Evolutionary conservation across 2,329 filamentous ascomycete species (phyloP).

Genomic region (Xylariaceae sp.): DNA sequence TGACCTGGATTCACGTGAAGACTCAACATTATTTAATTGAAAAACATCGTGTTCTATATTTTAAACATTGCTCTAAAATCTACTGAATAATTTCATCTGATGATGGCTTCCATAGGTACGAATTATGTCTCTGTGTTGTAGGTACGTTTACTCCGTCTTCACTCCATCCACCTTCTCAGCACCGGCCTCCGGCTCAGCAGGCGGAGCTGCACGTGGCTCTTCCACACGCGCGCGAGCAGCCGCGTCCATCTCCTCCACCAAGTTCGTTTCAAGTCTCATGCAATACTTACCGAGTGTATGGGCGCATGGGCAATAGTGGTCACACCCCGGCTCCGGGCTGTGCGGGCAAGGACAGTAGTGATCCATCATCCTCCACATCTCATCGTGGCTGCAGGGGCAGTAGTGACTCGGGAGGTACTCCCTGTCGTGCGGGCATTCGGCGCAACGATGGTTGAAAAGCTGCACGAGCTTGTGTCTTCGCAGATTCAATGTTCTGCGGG

Average conservation of each 20-base stretch:
- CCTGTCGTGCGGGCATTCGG: constrained; percentile 11
- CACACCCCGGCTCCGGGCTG: background rate
- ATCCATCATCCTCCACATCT: background rate
- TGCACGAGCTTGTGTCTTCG: background rate
- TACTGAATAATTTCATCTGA: too few species aligned
- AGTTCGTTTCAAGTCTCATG: background rate
- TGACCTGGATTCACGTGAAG: background rate
- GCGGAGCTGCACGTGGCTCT: too few species aligned
- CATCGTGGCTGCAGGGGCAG: constrained; percentile 11
- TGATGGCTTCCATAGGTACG: too few species aligned
- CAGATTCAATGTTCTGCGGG: background rate
- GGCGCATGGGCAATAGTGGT: constrained; percentile 15
- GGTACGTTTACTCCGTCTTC: background rate
- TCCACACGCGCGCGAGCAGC: constrained; percentile 2
- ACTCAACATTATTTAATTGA: background rate
- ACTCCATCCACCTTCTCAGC: background rate
- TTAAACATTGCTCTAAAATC: background rate
- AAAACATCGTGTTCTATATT: background rate
- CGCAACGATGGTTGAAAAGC: constrained; percentile 8
- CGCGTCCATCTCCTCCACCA: constrained; percentile 4
- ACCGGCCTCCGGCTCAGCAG: background rate
- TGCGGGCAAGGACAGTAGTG: constrained; percentile 6
- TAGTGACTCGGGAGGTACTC: constrained; percentile 7
- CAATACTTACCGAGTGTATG: constrained; percentile 4
- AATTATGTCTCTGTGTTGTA: background rate